Evolutionary conservation across 23 red algal genomes (phyloP), one percentile per base, ranked within the genome.

Genomic region (Gracilaria gracilis): DNA sequence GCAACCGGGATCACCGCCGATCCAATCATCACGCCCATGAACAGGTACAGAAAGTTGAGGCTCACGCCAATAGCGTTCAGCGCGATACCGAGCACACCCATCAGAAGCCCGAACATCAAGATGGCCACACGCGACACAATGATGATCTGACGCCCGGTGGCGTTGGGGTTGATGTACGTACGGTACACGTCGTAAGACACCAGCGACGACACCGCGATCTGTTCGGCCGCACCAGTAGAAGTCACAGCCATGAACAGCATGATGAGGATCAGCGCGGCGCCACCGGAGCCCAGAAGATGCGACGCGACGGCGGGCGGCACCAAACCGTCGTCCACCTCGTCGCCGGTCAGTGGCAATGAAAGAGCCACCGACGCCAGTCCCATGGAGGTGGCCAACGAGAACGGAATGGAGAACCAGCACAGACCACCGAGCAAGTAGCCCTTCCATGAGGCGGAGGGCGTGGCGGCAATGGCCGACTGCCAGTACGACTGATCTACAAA

Each of bases 181-280:
- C 95, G 81, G 76, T 89, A 96, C 8, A 96, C 59, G 48, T 96
- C 95, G 71, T 96, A 96, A 0, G 95, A 46, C 39, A 93, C 82
- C 37, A 96, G 61, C 11, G 90, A 92, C 33, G 88, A 93, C 0
- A 92, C 95, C 24, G 89, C 88, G 50, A 96, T 93, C 73, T 92
- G 88, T 61, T 96, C 95, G 31, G 89, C 89, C 7, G 95, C 89
- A 24, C 95, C 88, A 38, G 88, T 93, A 4, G 95, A 96, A 17
- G 95, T 96, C 57, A 93, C 95, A 17, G 95, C 95, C 88, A 96
- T 89, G 75, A 96, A 96, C 0, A 96, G 89, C 95, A 96, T 93
- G 16, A 96, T 93, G 31, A 93, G 38, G 42, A 96, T 93, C 39
- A 96, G 61, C 38, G 86, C 54, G 2, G 95, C 32, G 20, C 95